Evolutionary conservation across 208 protist genomes (phyloP).

Genomic region (Acanthamoeba castellanii): DNA sequence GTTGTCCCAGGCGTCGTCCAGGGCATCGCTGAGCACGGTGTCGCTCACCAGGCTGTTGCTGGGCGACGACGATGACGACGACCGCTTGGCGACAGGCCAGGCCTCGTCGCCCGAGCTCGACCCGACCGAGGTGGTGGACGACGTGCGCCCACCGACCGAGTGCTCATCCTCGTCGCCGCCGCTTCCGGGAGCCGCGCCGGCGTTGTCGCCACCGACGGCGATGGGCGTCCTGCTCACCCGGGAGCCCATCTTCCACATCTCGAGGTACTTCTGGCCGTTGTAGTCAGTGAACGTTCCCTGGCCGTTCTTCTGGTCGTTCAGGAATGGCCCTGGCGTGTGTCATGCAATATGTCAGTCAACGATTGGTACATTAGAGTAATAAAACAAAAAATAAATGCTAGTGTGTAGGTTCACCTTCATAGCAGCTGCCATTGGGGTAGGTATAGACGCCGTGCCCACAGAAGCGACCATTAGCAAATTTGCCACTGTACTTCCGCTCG

Average conservation of each 20-base stretch:
- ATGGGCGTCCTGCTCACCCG: background rate
- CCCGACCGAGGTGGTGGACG: too few relatives aligned
- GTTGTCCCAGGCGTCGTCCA: too few relatives aligned
- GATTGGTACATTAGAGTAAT: too few relatives aligned
- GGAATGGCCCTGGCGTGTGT: background rate
- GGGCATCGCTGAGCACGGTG: too few relatives aligned
- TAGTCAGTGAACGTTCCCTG: background rate
- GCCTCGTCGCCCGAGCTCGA: too few relatives aligned
- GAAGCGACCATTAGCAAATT: conserved; percentile 11
- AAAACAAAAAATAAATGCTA: too few relatives aligned
- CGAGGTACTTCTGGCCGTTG: background rate
- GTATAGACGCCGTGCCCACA: background rate
- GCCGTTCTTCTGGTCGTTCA: conserved; percentile 36
- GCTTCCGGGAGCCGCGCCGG: background rate
- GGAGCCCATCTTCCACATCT: conserved; percentile 31
- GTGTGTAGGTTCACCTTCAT: too few relatives aligned
- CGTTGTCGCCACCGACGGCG: too few relatives aligned
- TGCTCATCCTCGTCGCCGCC: background rate
- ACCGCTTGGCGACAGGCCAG: too few relatives aligned
- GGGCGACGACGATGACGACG: too few relatives aligned
- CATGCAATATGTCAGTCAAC: background rate
- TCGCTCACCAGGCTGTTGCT: too few relatives aligned
- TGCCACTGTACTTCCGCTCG: background rate
- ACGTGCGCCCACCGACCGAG: too few relatives aligned
- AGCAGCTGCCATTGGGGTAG: conserved; percentile 40